Base-by-base conservation (phyloP, 2,329 filamentous ascomycete species). In the Lasiodiplodia hormozganensis region DNA sequence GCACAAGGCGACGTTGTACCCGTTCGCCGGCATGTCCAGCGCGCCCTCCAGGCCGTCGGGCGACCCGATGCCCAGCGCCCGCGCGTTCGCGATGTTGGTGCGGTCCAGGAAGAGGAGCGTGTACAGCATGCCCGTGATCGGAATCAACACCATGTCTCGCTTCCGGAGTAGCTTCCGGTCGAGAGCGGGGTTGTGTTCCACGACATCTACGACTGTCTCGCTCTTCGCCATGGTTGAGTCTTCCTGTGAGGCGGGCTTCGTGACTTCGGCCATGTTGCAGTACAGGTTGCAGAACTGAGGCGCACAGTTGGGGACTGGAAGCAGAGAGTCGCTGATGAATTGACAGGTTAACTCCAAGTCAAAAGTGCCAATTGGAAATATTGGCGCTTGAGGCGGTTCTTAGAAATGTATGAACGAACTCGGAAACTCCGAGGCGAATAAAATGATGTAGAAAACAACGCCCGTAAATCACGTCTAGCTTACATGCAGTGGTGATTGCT, bases 1-100 rank as follows among this genome's bases (percentile, higher is more conserved):
- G 69, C 91, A 92, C 21, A 97, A 83, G 0, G 89, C 87, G 25
- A 87, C 85, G 77, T 94, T 94, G 81, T 93, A 96, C 74, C 90
- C 83, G 18, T 84, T 80, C 1, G 85, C 83, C 1, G 84, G 84
- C 83, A 95, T 87, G 34, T 86, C 74, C 16, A 95, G 81, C 68
- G 90, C 88, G 14, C 83, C 77, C 67, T 84, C 77, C 16, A 88
- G 77, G 1, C 57, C 57, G 4, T 25, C 28, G 21, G 38, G 57
- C 49, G 57, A 23, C 18, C 57, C 57, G 1, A 62, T 47, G 8
- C 86, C 85, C 34, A 83, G 85, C 18, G 88, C 82, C 71, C 85
- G 85, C 3, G 73, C 81, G 82, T 86, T 89, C 38, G 71, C 73
- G 66, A 76, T 74, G 53, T 74, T 74, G 16, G 72, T 74, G 34